Evolutionary conservation across 352 stramenopile species (phyloP).

Genomic region (Plasmopara halstedii): DNA sequence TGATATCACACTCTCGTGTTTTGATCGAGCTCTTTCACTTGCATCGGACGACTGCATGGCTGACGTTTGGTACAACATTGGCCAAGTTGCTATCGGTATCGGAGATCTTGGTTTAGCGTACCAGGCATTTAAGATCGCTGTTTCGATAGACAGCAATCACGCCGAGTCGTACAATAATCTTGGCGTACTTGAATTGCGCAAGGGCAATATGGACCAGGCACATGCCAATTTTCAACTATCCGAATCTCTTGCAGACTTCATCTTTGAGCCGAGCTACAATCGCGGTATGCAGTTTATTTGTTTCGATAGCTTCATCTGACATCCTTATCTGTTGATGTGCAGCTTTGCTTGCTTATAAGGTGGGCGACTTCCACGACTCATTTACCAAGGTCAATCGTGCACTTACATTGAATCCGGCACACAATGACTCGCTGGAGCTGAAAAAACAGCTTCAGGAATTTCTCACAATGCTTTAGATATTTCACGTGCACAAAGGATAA

Average conservation of each 20-base stretch:
- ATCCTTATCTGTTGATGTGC: background rate
- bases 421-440: constrained; percentile 86
- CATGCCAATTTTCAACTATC: constrained; percentile 77
- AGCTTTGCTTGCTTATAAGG: constrained; percentile 87
- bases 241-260: constrained; percentile 73
- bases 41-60: constrained; percentile 87
- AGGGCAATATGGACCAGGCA: constrained; percentile 83
- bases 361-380: constrained; percentile 87
- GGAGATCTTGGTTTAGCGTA: constrained; percentile 90
- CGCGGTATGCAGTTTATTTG: constrained; percentile 28
- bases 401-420: constrained; percentile 64
- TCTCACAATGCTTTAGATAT: constrained; percentile 57
- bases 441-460: constrained; percentile 83
- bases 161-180: constrained; percentile 90
- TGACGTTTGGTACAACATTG: constrained; percentile 94
- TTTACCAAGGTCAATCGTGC: constrained; percentile 83
- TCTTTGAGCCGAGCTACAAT: constrained; percentile 92
- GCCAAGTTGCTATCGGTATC: constrained; percentile 89
- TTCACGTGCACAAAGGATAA: too few species aligned
- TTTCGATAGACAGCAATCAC: constrained; percentile 88
- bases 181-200: constrained; percentile 84
- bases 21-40: constrained; percentile 84
- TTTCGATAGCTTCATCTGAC: background rate
- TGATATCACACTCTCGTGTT: constrained; percentile 92
- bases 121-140: constrained; percentile 91